Evolutionary conservation across 192 early-diverging fungal genomes (phyloP), one percentile per base, ranked within the genome.

Genomic region (Chytriomyces hyalinus): DNA sequence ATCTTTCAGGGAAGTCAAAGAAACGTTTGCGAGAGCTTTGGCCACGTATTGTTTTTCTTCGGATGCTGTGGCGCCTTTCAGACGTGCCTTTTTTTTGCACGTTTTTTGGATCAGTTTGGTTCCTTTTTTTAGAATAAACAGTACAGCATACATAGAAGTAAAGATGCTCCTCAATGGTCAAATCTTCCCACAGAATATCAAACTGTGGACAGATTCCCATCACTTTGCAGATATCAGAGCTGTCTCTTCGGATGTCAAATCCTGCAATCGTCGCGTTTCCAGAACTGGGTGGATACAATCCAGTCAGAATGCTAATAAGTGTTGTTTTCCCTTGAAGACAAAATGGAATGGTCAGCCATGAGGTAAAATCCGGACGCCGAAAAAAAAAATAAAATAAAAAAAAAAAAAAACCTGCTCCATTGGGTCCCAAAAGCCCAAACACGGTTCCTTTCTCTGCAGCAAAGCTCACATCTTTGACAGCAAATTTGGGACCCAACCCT

Each of bases 141-240:
- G 57, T n/a, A 59, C 15, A 59, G 57, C 36, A 62, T 63, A 73
- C 73, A 73, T 93, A 93, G 67, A 92, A 94, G 45, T 88, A 87
- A 20, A 93, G 75, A 78, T 94, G 92, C 78, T 93, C 93, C 10
- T 80, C 83, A 6, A 90, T 87, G 17, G 90, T 93, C 79, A 90
- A 77, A 48, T 93, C 92, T 24, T 90, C 90, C 92, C 93, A 94
- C 4, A 94, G 79, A 78, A 92, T 89, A 74, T 92, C 91, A 68
- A 87, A 85, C 72, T 94, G 93, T 36, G 93, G 92, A 67, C 93
- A 94, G 22, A 94, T 87, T 45, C 92, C 93, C 63, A 93, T 92
- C 61, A 82, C 84, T n/a, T 82, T 73, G 72, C 91, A 92, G 3
- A 93, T 90, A 53, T 90, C 80, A 45, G 77, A 73, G 60, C 82